Percentiles rank a stretch among this genome's conserved stretches.
phyloP scores from a whole-genome alignment of 78 protist genomes.

The Dictyostelium purpureum region DNA sequence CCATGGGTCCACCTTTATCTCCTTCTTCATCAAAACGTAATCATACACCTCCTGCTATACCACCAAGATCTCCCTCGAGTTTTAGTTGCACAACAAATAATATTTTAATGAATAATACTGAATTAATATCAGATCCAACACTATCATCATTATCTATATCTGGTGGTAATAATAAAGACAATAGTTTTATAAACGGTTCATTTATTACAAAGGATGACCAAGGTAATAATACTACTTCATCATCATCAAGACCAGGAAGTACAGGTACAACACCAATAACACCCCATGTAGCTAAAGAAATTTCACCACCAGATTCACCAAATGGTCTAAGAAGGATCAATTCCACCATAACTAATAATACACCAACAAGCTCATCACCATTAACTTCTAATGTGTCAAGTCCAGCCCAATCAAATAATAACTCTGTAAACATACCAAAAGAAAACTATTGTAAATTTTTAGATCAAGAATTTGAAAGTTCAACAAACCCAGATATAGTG shows the following conservation, averaged over 20 bases:
- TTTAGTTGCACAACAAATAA: not conserved
- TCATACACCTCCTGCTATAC: slow-evolving; percentile 2
- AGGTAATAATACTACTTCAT: too few relatives aligned
- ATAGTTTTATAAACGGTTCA: not conserved
- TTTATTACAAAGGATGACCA: slow-evolving; percentile 16
- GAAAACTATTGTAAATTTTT: slow-evolving; percentile 70
- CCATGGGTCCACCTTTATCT: slow-evolving; percentile 2
- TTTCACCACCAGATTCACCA: slow-evolving; percentile 61
- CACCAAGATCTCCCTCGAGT: slow-evolving; percentile 60
- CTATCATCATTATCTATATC: not conserved
- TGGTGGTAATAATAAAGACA: not conserved
- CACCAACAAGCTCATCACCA: not conserved
- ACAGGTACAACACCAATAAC: not conserved
- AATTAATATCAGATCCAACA: slow-evolving; percentile 15
- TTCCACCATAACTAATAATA: not conserved
- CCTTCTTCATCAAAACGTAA: not conserved
- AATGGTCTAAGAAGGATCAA: slow-evolving; percentile 12
- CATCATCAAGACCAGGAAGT: not conserved
- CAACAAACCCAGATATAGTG: not conserved
- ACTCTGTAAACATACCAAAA: not conserved
- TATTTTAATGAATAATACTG: slow-evolving; percentile 14
- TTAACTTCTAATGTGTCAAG: not conserved
- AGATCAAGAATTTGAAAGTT: not conserved
- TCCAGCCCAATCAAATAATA: slow-evolving; percentile 2
- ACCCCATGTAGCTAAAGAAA: not conserved